These are phyloP conservation scores for Schizothecium vesticola DNA, from an alignment of 495 filamentous ascomycete genomes.

Conservation along the genomic window DNA sequence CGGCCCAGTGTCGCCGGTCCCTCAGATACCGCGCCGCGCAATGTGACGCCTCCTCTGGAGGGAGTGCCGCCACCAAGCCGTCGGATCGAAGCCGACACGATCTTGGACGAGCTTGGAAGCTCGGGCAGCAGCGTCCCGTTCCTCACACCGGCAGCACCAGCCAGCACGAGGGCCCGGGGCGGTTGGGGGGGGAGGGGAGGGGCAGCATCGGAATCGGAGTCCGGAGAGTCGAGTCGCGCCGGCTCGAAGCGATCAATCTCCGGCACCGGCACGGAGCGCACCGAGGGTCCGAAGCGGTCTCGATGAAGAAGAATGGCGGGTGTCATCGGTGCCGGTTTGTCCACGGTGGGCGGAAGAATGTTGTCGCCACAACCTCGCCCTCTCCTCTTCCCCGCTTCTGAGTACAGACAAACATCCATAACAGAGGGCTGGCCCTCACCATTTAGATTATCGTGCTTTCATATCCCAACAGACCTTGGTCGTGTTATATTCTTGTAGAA, in stretches of 20 bases:
- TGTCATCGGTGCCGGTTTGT: not conserved
- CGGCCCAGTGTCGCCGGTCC: not conserved
- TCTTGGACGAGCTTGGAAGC: not conserved
- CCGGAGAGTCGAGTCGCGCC: not conserved
- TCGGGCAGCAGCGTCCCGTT: constrained; percentile 9
- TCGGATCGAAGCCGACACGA: not conserved
- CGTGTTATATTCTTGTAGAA: not conserved
- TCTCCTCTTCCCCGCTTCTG: not conserved
- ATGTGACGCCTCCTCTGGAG: constrained; percentile 15
- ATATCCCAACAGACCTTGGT: not conserved
- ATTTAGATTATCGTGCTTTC: not conserved
- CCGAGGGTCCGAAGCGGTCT: constrained; percentile 15
- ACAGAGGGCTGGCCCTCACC: not conserved
- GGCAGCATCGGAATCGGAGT: not conserved
- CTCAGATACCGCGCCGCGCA: constrained; percentile 1
- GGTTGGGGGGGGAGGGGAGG: constrained; percentile 7
- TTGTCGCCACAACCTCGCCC: too few relatives aligned
- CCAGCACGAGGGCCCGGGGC: constrained; percentile 8
- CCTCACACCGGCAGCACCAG: constrained; percentile 18
- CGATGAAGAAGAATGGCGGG: not conserved
- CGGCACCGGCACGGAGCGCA: constrained; percentile 11
- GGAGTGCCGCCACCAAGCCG: not conserved
- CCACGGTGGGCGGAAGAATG: not conserved
- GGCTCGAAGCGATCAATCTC: constrained; percentile 24
- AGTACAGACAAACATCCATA: not conserved